These are phyloP conservation scores for Cyphellophora europaea DNA, from an alignment of 2,329 filamentous ascomycete genomes.

Conservation along the genomic window DNA sequence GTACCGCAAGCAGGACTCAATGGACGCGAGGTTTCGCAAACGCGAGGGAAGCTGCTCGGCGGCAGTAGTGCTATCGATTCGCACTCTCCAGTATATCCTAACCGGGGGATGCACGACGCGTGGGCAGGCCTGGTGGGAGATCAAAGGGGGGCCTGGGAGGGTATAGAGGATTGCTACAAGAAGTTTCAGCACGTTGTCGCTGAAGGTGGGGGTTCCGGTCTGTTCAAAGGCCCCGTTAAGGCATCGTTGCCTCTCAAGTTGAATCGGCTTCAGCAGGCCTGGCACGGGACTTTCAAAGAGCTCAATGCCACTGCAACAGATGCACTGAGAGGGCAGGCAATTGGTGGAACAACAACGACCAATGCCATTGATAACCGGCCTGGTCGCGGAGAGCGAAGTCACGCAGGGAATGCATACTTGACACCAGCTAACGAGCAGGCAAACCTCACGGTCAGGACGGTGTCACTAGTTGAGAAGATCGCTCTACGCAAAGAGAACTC, in stretches of 20 bases:
- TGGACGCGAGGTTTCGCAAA: neutral
- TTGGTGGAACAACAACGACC: neutral
- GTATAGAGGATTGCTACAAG: neutral
- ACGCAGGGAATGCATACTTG: neutral
- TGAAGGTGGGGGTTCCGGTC: neutral
- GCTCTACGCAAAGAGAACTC: neutral
- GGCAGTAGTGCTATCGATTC: neutral
- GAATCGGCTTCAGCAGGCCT: neutral
- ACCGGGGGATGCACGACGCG: neutral
- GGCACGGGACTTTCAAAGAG: neutral
- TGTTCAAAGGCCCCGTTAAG: neutral
- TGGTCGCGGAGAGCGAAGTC: neutral
- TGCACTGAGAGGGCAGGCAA: neutral
- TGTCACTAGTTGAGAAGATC: neutral
- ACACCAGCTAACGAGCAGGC: neutral
- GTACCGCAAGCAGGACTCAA: neutral
- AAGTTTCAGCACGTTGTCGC: constrained; percentile 1
- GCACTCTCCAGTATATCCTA: neutral
- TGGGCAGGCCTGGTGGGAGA: neutral
- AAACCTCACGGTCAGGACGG: neutral
- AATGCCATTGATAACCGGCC: too few relatives aligned
- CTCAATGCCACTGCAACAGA: neutral
- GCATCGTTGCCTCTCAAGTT: neutral
- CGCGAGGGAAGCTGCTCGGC: neutral
- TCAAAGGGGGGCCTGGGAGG: neutral